Conservation (phyloP, 1,284 basidiomycete genomes). For the Apiotrichum porosum region DNA sequence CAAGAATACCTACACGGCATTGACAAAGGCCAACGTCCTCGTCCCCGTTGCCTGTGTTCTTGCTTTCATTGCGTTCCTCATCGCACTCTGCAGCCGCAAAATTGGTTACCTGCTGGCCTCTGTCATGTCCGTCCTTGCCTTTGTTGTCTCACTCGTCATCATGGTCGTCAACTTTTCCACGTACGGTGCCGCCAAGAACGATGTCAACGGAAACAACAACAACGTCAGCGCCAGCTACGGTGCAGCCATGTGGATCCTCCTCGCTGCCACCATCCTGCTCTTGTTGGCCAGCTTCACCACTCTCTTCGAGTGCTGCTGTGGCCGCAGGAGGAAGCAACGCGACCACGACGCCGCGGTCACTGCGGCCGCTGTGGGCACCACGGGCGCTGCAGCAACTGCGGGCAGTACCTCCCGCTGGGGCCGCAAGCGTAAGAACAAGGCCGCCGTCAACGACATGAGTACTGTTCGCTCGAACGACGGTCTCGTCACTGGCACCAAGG, state of each 20-base stretch:
- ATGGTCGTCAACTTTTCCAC: slow-evolving; percentile 42
- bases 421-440: background rate
- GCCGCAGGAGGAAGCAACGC: slow-evolving; percentile 15
- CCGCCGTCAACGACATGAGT: too few relatives aligned
- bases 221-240: slow-evolving; percentile 18
- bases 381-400: background rate
- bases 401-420: background rate
- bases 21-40: slow-evolving; percentile 42
- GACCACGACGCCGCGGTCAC: background rate
- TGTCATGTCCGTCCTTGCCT: slow-evolving; percentile 35
- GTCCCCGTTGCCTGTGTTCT: slow-evolving; percentile 43
- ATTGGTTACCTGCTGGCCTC: slow-evolving; percentile 43
- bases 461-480: too few relatives aligned
- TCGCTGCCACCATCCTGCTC: slow-evolving; percentile 37
- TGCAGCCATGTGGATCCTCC: slow-evolving; percentile 38
- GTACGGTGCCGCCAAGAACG: slow-evolving; percentile 30
- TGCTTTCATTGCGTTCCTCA: slow-evolving; percentile 37
- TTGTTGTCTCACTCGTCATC: slow-evolving; percentile 41
- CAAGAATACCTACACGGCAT: slow-evolving; percentile 16
- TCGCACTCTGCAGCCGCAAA: slow-evolving; percentile 35
- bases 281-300: slow-evolving; percentile 37
- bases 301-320: slow-evolving; percentile 33
- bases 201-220: slow-evolving; percentile 21
- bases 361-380: background rate
- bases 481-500: too few relatives aligned